These are phyloP conservation scores for Bisporella sp. DNA, from an alignment of 2,329 filamentous ascomycete species.

Conservation along the genomic window DNA sequence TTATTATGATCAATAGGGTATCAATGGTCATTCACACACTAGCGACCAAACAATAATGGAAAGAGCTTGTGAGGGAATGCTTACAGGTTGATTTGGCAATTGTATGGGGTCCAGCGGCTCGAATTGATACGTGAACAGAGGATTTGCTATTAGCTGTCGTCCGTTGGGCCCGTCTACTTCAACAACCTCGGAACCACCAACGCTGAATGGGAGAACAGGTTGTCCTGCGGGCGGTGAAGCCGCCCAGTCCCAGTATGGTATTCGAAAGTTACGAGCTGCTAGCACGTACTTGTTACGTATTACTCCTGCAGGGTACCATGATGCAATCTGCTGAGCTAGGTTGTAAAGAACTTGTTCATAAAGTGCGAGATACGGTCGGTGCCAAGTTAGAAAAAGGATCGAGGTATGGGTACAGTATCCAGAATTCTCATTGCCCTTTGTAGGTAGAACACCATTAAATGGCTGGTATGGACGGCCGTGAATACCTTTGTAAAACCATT, in stretches of 20 bases:
- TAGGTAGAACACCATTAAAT: constrained; percentile 47
- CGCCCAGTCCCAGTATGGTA: constrained; percentile 45
- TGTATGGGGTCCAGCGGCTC: constrained; percentile 42
- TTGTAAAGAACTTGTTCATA: constrained; percentile 42
- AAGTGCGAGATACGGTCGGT: constrained; percentile 68
- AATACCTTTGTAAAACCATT: constrained; percentile 43
- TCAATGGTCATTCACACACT: too few relatives aligned
- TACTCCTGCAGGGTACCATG: constrained; percentile 38
- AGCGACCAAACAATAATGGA: not conserved
- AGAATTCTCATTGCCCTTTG: constrained; percentile 20
- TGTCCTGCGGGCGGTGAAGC: constrained; percentile 32
- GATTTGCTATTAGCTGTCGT: constrained; percentile 55
- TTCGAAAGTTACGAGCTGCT: constrained; percentile 33
- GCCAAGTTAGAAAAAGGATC: constrained; percentile 74
- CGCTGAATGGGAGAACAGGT: constrained; percentile 34
- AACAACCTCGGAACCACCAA: constrained; percentile 12
- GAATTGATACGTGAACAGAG: constrained; percentile 54
- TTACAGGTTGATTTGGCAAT: constrained; percentile 13
- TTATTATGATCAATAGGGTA: too few relatives aligned
- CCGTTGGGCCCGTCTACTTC: constrained; percentile 26
- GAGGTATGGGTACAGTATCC: constrained; percentile 70
- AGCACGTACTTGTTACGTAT: constrained; percentile 37
- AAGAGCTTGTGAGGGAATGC: not conserved
- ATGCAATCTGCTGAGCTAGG: constrained; percentile 39
- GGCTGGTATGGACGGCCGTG: constrained; percentile 64